These are phyloP conservation scores for Hypoxylon rickii DNA, from an alignment of 495 filamentous ascomycete genomes.

Conservation along the genomic window DNA sequence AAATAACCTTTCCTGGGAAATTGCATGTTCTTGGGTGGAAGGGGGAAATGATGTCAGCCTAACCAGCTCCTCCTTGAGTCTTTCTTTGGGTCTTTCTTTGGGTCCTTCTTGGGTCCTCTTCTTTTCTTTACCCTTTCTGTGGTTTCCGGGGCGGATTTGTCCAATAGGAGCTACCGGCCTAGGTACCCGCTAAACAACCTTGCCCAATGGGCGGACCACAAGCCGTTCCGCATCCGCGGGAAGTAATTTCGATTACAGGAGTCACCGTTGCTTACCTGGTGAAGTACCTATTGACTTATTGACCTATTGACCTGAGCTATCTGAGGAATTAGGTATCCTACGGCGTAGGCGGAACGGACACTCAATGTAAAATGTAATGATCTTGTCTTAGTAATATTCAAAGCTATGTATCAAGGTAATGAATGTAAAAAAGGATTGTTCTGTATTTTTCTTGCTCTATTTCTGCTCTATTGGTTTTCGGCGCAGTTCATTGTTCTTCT, in stretches of 20 bases:
- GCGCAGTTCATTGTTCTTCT: too few relatives aligned
- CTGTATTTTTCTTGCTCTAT: too few relatives aligned
- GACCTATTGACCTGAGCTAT: neutral
- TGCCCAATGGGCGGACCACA: constrained; percentile 22
- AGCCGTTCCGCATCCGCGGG: constrained; percentile 27
- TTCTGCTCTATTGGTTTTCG: too few relatives aligned
- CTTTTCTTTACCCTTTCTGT: constrained; percentile 32
- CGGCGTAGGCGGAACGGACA: too few relatives aligned
- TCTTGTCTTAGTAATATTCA: too few relatives aligned
- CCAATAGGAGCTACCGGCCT: constrained; percentile 18
- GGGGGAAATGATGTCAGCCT: constrained; percentile 29
- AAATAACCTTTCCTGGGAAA: constrained; percentile 20
- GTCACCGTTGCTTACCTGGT: constrained; percentile 4
- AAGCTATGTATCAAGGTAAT: too few relatives aligned
- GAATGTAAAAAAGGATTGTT: too few relatives aligned
- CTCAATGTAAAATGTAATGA: too few relatives aligned
- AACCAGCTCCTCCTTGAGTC: constrained; percentile 15
- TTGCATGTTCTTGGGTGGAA: constrained; percentile 13
- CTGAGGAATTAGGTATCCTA: too few relatives aligned
- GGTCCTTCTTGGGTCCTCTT: too few relatives aligned
- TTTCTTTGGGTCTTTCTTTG: too few relatives aligned
- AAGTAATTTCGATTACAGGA: constrained; percentile 32
- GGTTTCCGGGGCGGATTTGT: constrained; percentile 6
- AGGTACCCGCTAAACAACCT: constrained; percentile 30
- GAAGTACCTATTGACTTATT: constrained; percentile 10